Evolutionary conservation across 2,329 filamentous ascomycete genomes (phyloP).

Genomic region (Celoporthe dispersa): DNA sequence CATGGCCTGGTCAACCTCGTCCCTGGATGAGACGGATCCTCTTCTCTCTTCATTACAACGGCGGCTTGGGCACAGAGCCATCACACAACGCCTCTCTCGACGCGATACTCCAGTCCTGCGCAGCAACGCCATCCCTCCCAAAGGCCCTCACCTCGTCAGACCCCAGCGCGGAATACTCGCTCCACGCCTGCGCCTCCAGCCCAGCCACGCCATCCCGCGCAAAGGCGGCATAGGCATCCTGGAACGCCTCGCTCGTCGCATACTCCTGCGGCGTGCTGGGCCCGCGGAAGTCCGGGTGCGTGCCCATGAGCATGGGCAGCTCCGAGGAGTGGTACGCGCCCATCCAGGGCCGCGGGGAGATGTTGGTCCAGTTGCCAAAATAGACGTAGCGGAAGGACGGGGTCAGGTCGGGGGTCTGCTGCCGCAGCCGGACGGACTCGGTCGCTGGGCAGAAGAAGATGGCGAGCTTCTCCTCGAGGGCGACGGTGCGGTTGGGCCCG

Average conservation of each 20-base stretch:
- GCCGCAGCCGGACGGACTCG: slow-evolving; percentile 11
- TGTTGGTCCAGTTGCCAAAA: slow-evolving; percentile 33
- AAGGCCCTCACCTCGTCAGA: slow-evolving; percentile 11
- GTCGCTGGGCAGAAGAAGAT: slow-evolving; percentile 35
- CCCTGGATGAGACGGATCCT: no score
- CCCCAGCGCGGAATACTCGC: slow-evolving; percentile 5
- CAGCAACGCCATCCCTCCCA: slow-evolving; percentile 3
- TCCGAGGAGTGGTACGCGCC: slow-evolving; percentile 34
- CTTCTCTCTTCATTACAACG: no score
- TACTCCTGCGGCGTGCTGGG: slow-evolving; percentile 15
- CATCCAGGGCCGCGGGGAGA: slow-evolving; percentile 32
- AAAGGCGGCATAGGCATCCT: slow-evolving; percentile 20
- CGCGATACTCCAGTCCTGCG: slow-evolving; percentile 9
- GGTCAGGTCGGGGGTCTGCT: slow-evolving; percentile 19
- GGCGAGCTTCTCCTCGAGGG: slow-evolving; percentile 22
- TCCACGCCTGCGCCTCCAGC: slow-evolving; percentile 3
- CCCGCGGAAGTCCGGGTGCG: slow-evolving; percentile 31
- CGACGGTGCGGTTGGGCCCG: slow-evolving; percentile 29
- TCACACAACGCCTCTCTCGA: slow-evolving; percentile 7
- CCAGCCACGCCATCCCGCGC: not conserved
- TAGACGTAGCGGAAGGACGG: slow-evolving; percentile 32
- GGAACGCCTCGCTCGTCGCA: slow-evolving; percentile 22
- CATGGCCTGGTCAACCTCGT: no score
- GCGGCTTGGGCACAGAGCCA: not conserved
- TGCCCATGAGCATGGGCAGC: slow-evolving; percentile 37